Conservation (phyloP, 2,329 filamentous ascomycete genomes). For the Teratosphaeria gauchensis region DNA sequence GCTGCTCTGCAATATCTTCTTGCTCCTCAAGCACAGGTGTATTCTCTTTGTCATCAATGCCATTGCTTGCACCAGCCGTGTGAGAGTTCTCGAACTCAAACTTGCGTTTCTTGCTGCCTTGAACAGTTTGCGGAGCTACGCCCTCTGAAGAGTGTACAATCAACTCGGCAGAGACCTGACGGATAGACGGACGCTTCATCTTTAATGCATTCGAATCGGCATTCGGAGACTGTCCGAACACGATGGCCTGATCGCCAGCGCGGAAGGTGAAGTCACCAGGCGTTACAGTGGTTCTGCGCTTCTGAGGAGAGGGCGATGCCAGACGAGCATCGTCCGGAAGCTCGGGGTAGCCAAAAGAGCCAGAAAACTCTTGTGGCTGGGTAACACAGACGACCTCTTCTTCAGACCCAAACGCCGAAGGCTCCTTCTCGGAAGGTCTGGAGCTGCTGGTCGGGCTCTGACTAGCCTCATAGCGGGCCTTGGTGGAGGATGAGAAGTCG, state of each 20-base stretch:
- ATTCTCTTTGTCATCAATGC: not conserved
- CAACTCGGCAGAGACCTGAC: constrained; percentile 32
- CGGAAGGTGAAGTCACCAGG: constrained; percentile 41
- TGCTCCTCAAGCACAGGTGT: constrained; percentile 11
- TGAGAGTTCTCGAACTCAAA: constrained; percentile 28
- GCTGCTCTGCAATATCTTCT: not conserved
- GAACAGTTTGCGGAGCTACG: constrained; percentile 6
- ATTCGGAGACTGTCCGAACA: constrained; percentile 31
- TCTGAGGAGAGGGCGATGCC: constrained; percentile 24
- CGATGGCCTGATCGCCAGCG: constrained; percentile 32
- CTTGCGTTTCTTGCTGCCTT: constrained; percentile 36
- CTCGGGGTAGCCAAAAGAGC: constrained; percentile 8
- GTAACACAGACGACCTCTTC: not conserved
- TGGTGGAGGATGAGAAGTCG: constrained; percentile 61
- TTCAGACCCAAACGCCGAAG: constrained; percentile 2
- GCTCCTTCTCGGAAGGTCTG: not conserved
- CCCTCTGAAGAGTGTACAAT: constrained; percentile 3
- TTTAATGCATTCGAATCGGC: constrained; percentile 4
- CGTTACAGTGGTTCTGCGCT: constrained; percentile 25
- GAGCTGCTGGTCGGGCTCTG: constrained; percentile 7
- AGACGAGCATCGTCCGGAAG: constrained; percentile 4
- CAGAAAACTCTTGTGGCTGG: not conserved
- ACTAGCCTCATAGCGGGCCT: constrained; percentile 24
- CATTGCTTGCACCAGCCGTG: not conserved
- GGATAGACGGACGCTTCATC: constrained; percentile 30